Base-by-base conservation (phyloP, 164 flowering plant species). In the Platanus orientalis region DNA sequence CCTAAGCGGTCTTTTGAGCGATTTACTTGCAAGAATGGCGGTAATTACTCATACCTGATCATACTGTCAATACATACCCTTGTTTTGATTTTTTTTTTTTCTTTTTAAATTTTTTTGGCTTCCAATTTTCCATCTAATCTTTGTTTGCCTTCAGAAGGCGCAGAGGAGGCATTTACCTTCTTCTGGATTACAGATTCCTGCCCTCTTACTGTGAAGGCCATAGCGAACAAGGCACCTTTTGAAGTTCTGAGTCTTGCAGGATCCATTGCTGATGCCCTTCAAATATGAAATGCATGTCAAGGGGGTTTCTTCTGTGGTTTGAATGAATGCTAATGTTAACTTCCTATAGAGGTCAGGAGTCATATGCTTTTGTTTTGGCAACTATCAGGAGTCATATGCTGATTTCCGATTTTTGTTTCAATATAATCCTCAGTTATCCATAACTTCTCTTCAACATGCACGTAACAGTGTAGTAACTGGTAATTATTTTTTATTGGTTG, bases 181-280 rank as follows among this genome's bases (percentile, higher is more conserved):
- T 95, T 95, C 30, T 95, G 99, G 99, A 85, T 87, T 59, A 95
- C 97, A 1, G 99, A 95, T 71, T 95, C 99, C 13, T 95, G 99
- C 75, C 85, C 97, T 0, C 76, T n/a, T 3, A 95, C 99, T 14
- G 97, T 88, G 63, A 81, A 88, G 59, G 90, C 90, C 57, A 83
- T 95, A 17, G 89, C 58, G 25, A 74, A 84, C 45, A 79, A 64
- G 72, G 87, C 96, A 71, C 99, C 97, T 25, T 95, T 95, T 69
- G 94, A 95, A 77, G 82, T 95, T 60, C 54, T 95, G 71, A 89
- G 92, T 67, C 96, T 95, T 53, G 96, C 97, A 16, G 89, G 86
- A 17, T 95, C 99, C 21, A 92, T 95, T 61, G 90, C 99, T 20
- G 90, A 89, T 64, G 85, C 99, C 52, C 92, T 95, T 66, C 97